These are phyloP conservation scores for Leishmania major DNA, from an alignment of 208 protist genomes.

Conservation along the genomic window DNA sequence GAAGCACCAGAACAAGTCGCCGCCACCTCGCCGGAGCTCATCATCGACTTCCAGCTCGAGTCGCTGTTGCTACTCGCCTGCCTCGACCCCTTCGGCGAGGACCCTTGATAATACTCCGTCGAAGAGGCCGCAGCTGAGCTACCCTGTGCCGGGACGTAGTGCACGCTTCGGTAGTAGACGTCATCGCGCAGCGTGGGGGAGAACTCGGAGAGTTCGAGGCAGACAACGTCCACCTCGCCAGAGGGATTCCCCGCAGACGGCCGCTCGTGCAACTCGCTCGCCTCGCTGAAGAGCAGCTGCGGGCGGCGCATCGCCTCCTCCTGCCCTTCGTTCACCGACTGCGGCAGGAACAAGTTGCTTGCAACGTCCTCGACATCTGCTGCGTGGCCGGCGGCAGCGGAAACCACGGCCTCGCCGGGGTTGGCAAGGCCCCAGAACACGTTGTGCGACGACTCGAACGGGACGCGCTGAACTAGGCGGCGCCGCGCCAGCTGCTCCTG, in stretches of 20 bases:
- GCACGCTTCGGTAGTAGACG: conserved; percentile 87
- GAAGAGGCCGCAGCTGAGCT: conserved; percentile 1
- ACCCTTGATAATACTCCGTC: neutral
- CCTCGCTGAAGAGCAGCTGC: conserved; percentile 70
- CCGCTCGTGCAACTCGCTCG: conserved; percentile 55
- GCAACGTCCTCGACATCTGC: conserved; percentile 22
- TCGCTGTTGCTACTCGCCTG: neutral
- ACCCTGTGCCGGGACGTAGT: conserved; percentile 56
- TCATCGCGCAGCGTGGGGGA: conserved; percentile 66
- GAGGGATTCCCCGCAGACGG: conserved; percentile 32
- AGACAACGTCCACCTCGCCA: conserved; percentile 59
- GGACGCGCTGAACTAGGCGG: conserved; percentile 56
- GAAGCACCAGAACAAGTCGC: neutral
- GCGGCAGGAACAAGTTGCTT: conserved; percentile 32
- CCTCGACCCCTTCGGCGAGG: neutral
- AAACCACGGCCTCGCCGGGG: neutral
- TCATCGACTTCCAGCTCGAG: conserved; percentile 17
- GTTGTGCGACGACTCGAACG: conserved; percentile 73
- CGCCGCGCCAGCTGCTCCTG: conserved; percentile 49
- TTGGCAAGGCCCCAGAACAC: conserved; percentile 71
- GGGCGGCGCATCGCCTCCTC: conserved; percentile 79
- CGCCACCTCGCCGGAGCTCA: conserved; percentile 8
- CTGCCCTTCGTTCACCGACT: conserved; percentile 36
- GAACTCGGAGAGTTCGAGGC: conserved; percentile 86
- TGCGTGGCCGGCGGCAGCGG: conserved; percentile 5